Conservation (phyloP, 768 basidiomycete species). For the Kwoniella pini region DNA sequence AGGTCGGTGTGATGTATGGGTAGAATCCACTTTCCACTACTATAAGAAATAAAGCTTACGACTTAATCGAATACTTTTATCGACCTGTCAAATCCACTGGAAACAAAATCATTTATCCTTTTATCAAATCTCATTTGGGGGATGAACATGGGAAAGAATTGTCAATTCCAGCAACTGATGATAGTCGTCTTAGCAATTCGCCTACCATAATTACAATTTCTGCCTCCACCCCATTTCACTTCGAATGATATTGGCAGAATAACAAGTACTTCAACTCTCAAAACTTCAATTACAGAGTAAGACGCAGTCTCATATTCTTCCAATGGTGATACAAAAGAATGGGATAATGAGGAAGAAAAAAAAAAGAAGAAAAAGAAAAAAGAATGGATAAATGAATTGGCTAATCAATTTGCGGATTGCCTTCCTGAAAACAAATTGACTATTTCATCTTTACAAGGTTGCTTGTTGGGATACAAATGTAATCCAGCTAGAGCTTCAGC, state of each 20-base stretch:
- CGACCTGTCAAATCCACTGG: slow-evolving; percentile 8
- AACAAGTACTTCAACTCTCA: too few species aligned
- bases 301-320: too few species aligned
- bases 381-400: slow-evolving; percentile 56
- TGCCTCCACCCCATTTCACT: too few species aligned
- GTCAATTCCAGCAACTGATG: neutral
- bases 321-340: neutral
- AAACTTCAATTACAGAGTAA: too few species aligned
- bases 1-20: slow-evolving; percentile 75
- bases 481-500: slow-evolving; percentile 69
- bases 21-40: slow-evolving; percentile 82
- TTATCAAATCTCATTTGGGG: neutral
- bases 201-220: too few species aligned
- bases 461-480: slow-evolving; percentile 69
- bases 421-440: slow-evolving; percentile 83
- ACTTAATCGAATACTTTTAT: slow-evolving; percentile 44
- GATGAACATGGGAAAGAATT: neutral
- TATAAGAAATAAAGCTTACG: slow-evolving; percentile 62
- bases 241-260: too few species aligned
- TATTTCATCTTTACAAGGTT: slow-evolving; percentile 85
- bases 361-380: neutral
- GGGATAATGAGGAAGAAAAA: neutral
- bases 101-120: neutral
- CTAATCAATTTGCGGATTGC: slow-evolving; percentile 61
- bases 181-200: too few species aligned